Conservation (phyloP, 495 filamentous ascomycete genomes). For the Tricharina praecox region DNA sequence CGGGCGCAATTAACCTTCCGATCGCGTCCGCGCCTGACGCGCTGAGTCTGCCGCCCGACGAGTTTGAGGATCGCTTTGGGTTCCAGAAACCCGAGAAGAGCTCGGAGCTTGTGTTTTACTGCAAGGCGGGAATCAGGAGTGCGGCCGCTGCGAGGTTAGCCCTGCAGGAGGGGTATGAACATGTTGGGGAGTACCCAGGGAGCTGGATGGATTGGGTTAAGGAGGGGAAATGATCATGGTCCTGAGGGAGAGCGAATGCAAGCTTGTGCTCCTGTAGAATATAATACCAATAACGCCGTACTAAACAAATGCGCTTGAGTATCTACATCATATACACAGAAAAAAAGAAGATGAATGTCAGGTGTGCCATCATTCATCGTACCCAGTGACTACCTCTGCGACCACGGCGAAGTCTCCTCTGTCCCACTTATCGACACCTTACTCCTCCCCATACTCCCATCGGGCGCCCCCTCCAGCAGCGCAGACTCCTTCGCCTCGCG, state of each 20-base stretch:
- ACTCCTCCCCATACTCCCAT: slow-evolving; percentile 2
- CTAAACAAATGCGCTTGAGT: too few species aligned
- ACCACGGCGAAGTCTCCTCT: background rate
- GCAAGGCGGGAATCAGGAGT: slow-evolving; percentile 75
- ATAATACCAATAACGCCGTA: too few species aligned
- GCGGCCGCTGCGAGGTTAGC: slow-evolving; percentile 67
- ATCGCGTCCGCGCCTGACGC: slow-evolving; percentile 59
- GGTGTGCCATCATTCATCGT: too few species aligned
- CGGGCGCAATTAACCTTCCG: slow-evolving; percentile 62
- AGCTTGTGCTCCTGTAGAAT: too few species aligned
- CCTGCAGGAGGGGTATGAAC: slow-evolving; percentile 52
- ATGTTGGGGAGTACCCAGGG: slow-evolving; percentile 64
- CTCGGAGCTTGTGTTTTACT: slow-evolving; percentile 68
- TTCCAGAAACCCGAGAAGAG: slow-evolving; percentile 42
- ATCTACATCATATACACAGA: too few species aligned
- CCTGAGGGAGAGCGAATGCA: too few species aligned
- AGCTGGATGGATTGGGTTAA: slow-evolving; percentile 80
- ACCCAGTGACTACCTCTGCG: background rate
- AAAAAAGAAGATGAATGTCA: too few species aligned
- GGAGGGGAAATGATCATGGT: slow-evolving; percentile 28
- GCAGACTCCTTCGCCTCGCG: slow-evolving; percentile 55
- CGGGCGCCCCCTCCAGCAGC: slow-evolving; percentile 34
- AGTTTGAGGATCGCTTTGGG: slow-evolving; percentile 62
- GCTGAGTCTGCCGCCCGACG: slow-evolving; percentile 50
- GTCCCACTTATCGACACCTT: background rate